A percentile compares a stretch with the other conserved stretches of the same genome.
phyloP scores from a whole-genome alignment of 1,284 basidiomycete genomes.

The Rhodofomes roseus region DNA sequence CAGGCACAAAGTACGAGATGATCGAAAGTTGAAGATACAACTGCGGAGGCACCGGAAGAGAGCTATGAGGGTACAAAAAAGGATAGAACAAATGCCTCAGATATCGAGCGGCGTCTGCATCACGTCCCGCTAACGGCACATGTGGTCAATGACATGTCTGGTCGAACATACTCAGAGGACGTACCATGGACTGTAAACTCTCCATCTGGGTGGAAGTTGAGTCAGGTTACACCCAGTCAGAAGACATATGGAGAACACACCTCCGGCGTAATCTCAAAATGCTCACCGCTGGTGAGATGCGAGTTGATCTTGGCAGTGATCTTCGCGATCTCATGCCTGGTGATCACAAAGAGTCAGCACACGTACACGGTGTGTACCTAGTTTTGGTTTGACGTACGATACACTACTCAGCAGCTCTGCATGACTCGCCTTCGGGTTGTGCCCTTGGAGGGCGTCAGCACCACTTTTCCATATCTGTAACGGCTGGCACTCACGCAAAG shows the following conservation, averaged over 20 bases:
- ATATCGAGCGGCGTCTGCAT: no score
- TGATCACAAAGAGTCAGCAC: neutral
- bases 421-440: conserved; percentile 16
- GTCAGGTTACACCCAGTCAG: no score
- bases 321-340: conserved; percentile 9
- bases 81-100: no score
- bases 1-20: no score
- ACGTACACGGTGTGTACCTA: neutral
- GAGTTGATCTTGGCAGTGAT: conserved; percentile 7
- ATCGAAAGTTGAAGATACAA: no score
- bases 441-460: conserved; percentile 1
- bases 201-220: conserved; percentile 7
- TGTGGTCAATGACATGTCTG: no score
- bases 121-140: no score
- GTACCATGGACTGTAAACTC: neutral
- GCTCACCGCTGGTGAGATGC: neutral
- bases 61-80: no score
- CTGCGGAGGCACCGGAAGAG: no score
- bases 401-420: conserved; percentile 14
- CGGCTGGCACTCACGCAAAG: conserved; percentile 14
- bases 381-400: conserved; percentile 8
- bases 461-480: neutral
- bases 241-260: neutral
- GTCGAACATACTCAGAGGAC: no score
- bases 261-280: conserved; percentile 3